Conservation (phyloP, 164 flowering plant species). For the Macadamia tetraphylla region DNA sequence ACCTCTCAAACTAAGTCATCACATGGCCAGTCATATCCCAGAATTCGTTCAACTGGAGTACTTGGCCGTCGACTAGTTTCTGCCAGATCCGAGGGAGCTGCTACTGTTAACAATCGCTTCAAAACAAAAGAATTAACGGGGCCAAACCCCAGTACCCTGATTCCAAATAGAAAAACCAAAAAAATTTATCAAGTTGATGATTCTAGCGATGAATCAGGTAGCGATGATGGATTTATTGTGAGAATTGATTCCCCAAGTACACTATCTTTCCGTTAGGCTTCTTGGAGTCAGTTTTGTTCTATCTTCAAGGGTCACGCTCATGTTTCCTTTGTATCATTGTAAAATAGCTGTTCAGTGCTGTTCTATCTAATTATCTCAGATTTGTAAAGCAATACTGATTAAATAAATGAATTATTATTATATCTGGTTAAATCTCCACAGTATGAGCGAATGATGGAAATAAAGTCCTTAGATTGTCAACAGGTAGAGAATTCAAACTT, state of each 20-base stretch:
- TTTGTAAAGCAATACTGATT: no score
- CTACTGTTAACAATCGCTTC: constrained; percentile 28
- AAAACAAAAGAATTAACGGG: constrained; percentile 15
- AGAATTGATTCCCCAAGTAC: constrained; percentile 83
- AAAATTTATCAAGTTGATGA: constrained; percentile 21
- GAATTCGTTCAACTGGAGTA: constrained; percentile 18
- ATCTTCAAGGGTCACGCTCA: background rate
- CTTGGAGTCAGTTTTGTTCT: constrained; percentile 15
- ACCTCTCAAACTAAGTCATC: constrained; percentile 16
- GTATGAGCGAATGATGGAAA: no score
- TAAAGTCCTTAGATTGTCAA: no score
- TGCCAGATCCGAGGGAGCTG: constrained; percentile 69
- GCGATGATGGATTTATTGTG: constrained; percentile 61
- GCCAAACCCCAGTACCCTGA: constrained; percentile 7
- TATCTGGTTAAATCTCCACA: no score
- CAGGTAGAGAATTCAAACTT: no score
- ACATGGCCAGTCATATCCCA: constrained; percentile 54
- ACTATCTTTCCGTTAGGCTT: constrained; percentile 52
- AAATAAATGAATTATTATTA: no score
- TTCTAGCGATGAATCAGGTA: constrained; percentile 74
- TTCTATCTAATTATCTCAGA: no score
- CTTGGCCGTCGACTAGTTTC: constrained; percentile 35
- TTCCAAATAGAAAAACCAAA: constrained; percentile 14
- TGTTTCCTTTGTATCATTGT: background rate
- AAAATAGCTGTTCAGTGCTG: background rate